Base-by-base conservation (phyloP, 192 early-diverging fungal species). In the Coemansia sp. region DNA sequence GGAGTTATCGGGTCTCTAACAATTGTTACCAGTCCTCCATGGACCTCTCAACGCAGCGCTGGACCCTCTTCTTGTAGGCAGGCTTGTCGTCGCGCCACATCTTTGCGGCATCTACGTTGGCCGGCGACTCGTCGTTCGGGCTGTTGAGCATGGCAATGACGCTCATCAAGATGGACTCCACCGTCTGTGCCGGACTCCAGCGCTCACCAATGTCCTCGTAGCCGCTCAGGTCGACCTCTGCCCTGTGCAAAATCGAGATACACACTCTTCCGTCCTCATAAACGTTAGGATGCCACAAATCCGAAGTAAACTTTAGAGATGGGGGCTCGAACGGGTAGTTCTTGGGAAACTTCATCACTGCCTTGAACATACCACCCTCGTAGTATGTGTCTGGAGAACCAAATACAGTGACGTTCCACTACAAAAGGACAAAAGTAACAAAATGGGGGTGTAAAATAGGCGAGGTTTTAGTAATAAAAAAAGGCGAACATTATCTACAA, bases 221-320 rank as follows among this genome's bases (percentile, higher is more conserved):
- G 0, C 94, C 94, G 64, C 85, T 96, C 67, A 87, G 86, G 80
- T 98, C 96, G 20, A 94, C 91, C n/a, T 88, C 92, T 18, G 89
- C 86, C 32, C 84, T 85, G 57, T 91, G 89, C 71, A 99, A 77
- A 70, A 99, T 99, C n/a, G 93, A 94, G 56, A 99, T 97, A 76
- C 95, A 97, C 17, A 99, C 94, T 28, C 87, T 86, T 16, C 97
- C 97, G 75, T 94, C 85, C 11, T 85, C 80, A 74, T 96, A 96
- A 5, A 97, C 90, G 73, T 93, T 99, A 33, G 96, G 96, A 69
- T 99, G 96, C 87, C 91, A 96, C 72, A 99, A 88, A n/a, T 94
- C 85, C 48, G 85, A 87, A 7, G 84, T 71, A 72, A 99, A 99
- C 51, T 65, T 84, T 87, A 99, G 86, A 63, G 87, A 89, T 29